These are phyloP conservation scores for Fraxinus pennsylvanica DNA, from an alignment of 257 asterid genomes.

Conservation along the genomic window DNA sequence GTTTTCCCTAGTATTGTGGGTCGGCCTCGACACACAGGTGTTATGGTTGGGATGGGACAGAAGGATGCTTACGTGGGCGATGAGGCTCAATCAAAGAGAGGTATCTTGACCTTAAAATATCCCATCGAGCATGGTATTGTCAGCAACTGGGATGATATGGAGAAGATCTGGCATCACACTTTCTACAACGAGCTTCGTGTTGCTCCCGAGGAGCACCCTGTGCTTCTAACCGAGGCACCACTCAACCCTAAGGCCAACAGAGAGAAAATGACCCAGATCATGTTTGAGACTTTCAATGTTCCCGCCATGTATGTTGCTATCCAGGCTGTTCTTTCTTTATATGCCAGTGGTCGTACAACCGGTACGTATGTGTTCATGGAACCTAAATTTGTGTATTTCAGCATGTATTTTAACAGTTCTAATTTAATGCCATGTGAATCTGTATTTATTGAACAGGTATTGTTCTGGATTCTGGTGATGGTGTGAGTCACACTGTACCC, in stretches of 20 bases:
- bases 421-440: background rate
- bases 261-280: slow-evolving; percentile 56
- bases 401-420: background rate
- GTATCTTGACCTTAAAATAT: slow-evolving; percentile 52
- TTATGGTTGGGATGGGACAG: slow-evolving; percentile 61
- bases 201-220: slow-evolving; percentile 56
- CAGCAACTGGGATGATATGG: slow-evolving; percentile 58
- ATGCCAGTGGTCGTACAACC: slow-evolving; percentile 57
- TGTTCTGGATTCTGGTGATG: slow-evolving; percentile 59
- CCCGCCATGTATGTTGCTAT: slow-evolving; percentile 59
- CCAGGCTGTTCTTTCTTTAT: slow-evolving; percentile 56
- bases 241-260: slow-evolving; percentile 56
- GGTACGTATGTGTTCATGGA: slow-evolving; percentile 28
- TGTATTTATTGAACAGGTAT: slow-evolving; percentile 35
- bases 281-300: slow-evolving; percentile 52
- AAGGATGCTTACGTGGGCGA: slow-evolving; percentile 56
- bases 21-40: slow-evolving; percentile 54
- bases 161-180: slow-evolving; percentile 58
- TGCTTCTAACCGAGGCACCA: slow-evolving; percentile 56
- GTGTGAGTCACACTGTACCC: slow-evolving; percentile 53
- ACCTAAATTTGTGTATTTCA: background rate
- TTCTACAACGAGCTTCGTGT: slow-evolving; percentile 57
- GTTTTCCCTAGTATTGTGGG: slow-evolving; percentile 55
- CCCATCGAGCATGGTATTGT: slow-evolving; percentile 55
- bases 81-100: slow-evolving; percentile 54